These are phyloP conservation scores for Phaffia rhodozyma DNA, from an alignment of 1,284 basidiomycete genomes.

Conservation along the genomic window DNA sequence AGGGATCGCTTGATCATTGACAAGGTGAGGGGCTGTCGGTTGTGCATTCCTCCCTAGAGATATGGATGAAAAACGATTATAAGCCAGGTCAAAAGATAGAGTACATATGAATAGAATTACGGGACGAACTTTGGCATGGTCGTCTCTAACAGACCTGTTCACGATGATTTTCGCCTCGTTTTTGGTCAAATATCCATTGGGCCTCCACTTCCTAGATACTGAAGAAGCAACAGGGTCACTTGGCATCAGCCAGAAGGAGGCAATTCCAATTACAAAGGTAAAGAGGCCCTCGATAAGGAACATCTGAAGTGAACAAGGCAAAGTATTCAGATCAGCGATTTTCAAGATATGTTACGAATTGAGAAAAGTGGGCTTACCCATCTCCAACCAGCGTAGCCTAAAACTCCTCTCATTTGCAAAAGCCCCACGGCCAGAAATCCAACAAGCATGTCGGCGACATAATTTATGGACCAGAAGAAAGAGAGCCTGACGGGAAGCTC, in stretches of 20 bases:
- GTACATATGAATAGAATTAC: no score
- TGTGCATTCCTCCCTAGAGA: slow-evolving; percentile 51
- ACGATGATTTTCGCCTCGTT: slow-evolving; percentile 47
- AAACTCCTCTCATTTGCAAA: slow-evolving; percentile 28
- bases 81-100: no score
- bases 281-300: slow-evolving; percentile 40
- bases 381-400: slow-evolving; percentile 29
- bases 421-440: slow-evolving; percentile 31
- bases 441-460: slow-evolving; percentile 25
- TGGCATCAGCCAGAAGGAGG: slow-evolving; percentile 55
- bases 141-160: slow-evolving; percentile 53
- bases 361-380: slow-evolving; percentile 15
- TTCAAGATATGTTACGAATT: no score
- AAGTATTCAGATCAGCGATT: no score
- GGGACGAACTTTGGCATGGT: slow-evolving; percentile 33
- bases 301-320: not conserved
- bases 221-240: slow-evolving; percentile 27
- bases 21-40: slow-evolving; percentile 52
- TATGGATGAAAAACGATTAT: no score
- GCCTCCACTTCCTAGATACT: slow-evolving; percentile 29
- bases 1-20: slow-evolving; percentile 40
- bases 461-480: slow-evolving; percentile 30
- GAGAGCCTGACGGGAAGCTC: slow-evolving; percentile 34
- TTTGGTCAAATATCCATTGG: slow-evolving; percentile 37
- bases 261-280: slow-evolving; percentile 47